Evolutionary conservation across 345 rosid species (phyloP), one percentile per base, ranked within the genome.

Genomic region (Excoecaria cochinchinensis): DNA sequence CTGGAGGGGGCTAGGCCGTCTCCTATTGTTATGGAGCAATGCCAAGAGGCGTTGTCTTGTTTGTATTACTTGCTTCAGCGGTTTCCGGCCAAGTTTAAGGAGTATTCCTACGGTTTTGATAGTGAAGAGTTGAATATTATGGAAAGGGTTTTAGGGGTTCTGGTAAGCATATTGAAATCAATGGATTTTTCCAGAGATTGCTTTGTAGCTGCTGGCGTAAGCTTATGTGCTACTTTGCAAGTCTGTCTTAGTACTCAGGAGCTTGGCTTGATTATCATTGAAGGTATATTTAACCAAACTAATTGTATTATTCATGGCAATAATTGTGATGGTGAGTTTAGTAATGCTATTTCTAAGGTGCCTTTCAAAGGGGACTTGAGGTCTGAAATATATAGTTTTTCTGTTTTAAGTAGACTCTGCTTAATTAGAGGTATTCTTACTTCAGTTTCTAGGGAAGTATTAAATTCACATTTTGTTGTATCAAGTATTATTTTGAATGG

Each of bases 401-500:
- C 92, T 21, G 85, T 84, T 60, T 85, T 95, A 85, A 92, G 93
- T 86, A 90, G 97, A 81, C 88, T 95, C 76, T 89, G 91, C 82
- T 89, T 92, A 92, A 88, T 95, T 80, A 86, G 99, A 83, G 99
- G 99, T 67, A 89, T 95, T 83, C 97, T 95, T 75, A 95, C 99
- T 71, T 90, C 97, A 57, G 92, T 92, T 81, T 86, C 97, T 3
- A 89, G 99, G 83, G 74, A 79, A 76, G 76, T 89, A 56, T 90
- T 95, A 17, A 91, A 88, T 79, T 70, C 85, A 62, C 89, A 74
- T 57, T 85, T 95, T 80, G 72, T 78, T 74, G 85, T 80, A 39
- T 78, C 80, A 42, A 76, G 19, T 55, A 77, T 71, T 62, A 62
- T 16, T 67, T 67, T 71, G 67, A 78, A 77, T 76, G 78, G 62